Conservation (phyloP, 2,329 filamentous ascomycete species). For the Fonsecaea erecta region DNA sequence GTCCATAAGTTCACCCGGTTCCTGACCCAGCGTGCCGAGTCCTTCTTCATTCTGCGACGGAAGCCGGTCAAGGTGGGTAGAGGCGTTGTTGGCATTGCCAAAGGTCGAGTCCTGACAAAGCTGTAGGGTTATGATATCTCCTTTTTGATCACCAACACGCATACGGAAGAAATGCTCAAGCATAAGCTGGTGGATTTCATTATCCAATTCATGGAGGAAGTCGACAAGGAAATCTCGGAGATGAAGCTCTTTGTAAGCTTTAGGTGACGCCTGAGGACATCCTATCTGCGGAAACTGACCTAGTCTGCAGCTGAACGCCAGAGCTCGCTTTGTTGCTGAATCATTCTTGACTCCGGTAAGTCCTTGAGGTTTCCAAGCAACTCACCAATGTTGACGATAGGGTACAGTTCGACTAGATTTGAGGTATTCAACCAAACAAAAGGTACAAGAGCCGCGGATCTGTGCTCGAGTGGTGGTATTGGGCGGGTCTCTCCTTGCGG, state of each 20-base stretch:
- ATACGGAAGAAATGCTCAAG: conserved; percentile 98
- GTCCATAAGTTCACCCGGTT: conserved; percentile 99
- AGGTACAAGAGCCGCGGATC: not conserved
- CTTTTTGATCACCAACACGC: conserved; percentile 97
- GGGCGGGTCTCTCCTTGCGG: not conserved
- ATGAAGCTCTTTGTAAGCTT: conserved; percentile 98
- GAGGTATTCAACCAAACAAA: not conserved
- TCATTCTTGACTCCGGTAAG: conserved; percentile 93
- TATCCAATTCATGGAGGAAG: conserved; percentile 99
- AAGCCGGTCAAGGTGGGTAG: conserved; percentile 84
- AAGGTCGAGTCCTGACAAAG: conserved; percentile 6
- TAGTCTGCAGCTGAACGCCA: conserved; percentile 76
- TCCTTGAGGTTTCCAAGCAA: conserved; percentile 16
- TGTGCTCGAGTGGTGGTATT: conserved; percentile 6
- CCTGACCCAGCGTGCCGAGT: conserved; percentile 92
- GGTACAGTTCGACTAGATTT: conserved; percentile 28
- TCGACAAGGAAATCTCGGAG: conserved; percentile 99
- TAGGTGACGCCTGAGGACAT: conserved; percentile 2
- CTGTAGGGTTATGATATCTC: conserved; percentile 95
- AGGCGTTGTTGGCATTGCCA: too few species aligned
- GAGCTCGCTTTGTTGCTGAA: conserved; percentile 96
- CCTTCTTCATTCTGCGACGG: conserved; percentile 92
- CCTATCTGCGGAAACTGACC: conserved; percentile 41
- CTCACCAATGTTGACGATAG: conserved; percentile 17
- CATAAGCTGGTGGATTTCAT: conserved; percentile 99